Base-by-base conservation (phyloP, 306 rosid species). In the Neltuma alba region DNA sequence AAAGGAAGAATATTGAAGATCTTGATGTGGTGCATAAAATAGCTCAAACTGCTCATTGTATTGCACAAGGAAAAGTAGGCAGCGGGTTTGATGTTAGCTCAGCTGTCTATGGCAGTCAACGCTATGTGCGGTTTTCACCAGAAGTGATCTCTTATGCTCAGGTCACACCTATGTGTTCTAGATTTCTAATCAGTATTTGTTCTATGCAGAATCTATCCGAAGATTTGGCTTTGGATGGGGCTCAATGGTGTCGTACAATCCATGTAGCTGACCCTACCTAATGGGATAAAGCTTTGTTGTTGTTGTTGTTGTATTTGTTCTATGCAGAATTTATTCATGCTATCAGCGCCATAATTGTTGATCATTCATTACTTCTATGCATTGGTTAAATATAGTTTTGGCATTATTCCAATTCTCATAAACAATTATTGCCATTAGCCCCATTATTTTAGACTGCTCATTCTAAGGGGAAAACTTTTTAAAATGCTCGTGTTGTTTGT, bases 1-100 rank as follows among this genome's bases (percentile, higher is more conserved):
- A 83, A 74, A 88, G 82, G 77, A 86, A 72, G 73, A 85, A 87
- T 80, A 60, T 57, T 52, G 77, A 77, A 31, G 93, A 87, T 82
- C 90, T 91, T 75, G 97, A 95, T 83, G 21, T 87, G 68, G 94
- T 95, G 82, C 99, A 95, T 84, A 84, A 89, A 66, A 91, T 95
- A 80, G 93, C 99, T 88, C 99, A 95, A 89, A 91, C 92, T 62
- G 97, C 99, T 64, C 99, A 95, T 72, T 95, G 98, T 80, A 82
- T 93, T 83, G 96, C 99, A 36, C 99, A 95, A 62, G 99, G 99
- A 74, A 95, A 95, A 88, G 96, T 95, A 77, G 99, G 99, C 70
- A 93, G 99, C 76, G 99, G 99, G 70, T 95, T 93, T 90, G 99
- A 95, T 86, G 97, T 95, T 83, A 91, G 96, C 80, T 93, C 99